phyloP scores from a whole-genome alignment of 768 basidiomycete species.

The Russula emetica region DNA sequence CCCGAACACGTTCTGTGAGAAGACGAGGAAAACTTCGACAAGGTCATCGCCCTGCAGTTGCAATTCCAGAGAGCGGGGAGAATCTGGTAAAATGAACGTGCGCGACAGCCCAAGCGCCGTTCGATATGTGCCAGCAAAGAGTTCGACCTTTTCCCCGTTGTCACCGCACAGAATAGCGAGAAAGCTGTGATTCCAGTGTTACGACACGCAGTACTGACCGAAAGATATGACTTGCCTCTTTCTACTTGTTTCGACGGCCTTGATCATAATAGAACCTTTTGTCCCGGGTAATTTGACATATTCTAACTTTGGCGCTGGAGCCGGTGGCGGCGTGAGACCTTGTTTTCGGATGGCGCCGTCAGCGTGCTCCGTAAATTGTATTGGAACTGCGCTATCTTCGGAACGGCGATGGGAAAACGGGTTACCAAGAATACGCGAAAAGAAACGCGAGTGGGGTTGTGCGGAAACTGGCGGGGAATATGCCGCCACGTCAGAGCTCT shows the following conservation, averaged over 20 bases:
- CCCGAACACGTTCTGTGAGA: slow-evolving; percentile 88
- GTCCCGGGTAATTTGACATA: slow-evolving; percentile 92
- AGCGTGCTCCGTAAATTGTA: slow-evolving; percentile 34
- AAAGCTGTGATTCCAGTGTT: slow-evolving; percentile 49
- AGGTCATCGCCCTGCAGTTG: slow-evolving; percentile 90
- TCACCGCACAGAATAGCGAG: slow-evolving; percentile 91
- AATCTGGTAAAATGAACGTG: slow-evolving; percentile 89
- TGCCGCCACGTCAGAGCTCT: neutral
- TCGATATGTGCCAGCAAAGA: slow-evolving; percentile 87
- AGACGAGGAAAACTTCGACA: slow-evolving; percentile 88
- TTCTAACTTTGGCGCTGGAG: slow-evolving; percentile 79
- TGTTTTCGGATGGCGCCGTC: slow-evolving; percentile 40
- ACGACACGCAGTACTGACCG: neutral
- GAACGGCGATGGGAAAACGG: slow-evolving; percentile 57
- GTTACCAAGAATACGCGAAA: slow-evolving; percentile 66
- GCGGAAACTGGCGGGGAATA: slow-evolving; percentile 34
- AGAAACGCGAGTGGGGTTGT: slow-evolving; percentile 53
- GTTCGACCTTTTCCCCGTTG: slow-evolving; percentile 86
- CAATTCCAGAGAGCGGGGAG: slow-evolving; percentile 80
- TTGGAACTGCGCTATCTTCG: slow-evolving; percentile 47
- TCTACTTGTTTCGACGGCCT: slow-evolving; percentile 84
- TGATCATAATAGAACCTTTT: slow-evolving; percentile 76
- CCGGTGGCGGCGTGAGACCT: slow-evolving; percentile 41
- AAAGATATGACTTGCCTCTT: slow-evolving; percentile 55
- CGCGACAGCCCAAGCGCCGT: slow-evolving; percentile 89